Base-by-base conservation (phyloP, 495 filamentous ascomycete genomes). In the Penicillium tannophilum region DNA sequence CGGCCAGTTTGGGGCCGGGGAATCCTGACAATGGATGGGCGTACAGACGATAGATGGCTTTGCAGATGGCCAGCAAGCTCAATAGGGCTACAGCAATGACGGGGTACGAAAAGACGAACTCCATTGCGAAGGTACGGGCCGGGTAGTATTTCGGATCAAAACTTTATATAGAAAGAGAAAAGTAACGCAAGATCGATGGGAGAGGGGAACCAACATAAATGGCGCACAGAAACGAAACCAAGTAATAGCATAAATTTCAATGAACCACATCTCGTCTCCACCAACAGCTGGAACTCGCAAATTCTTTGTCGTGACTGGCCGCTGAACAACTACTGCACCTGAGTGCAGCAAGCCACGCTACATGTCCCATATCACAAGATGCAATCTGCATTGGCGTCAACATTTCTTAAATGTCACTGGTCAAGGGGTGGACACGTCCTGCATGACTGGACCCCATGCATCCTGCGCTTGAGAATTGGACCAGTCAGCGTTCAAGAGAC, bases 1-100 rank as follows among this genome's bases (percentile, higher is more conserved):
- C 78, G 0, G 80, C 77, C 5, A 83, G 63, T 63, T 72, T 79
- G 0, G 79, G 78, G 0, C 80, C 82, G 6, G 82, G 82, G 28
- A 82, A 76, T 3, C 64, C 62, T 14, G 68, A 57, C 0, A 81
- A 62, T 16, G 78, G 78, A 54, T 76, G 68, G 36, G 72, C 61
- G 43, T 70, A 74, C 19, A 77, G 59, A n/a, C 74, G 70, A 48
- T 76, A 72, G n/a, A 71, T 48, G 17, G 57, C 41, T 41, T 49
- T 56, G 14, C 43, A 42, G 39, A 62, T 12, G 9, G 16, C 39
- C n/a, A 57, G 14, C 3, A 60, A 8, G 5, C 62, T 17, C 1
- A 59, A 3, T n/a, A 59, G 26, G 3, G 47, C 50, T 16, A 24
- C 35, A 19, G 48, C 57, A 19, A 61, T n/a, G 17, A 42, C 19